Base-by-base conservation (phyloP, 2,329 filamentous ascomycete genomes). In the Diaporthe sp. region DNA sequence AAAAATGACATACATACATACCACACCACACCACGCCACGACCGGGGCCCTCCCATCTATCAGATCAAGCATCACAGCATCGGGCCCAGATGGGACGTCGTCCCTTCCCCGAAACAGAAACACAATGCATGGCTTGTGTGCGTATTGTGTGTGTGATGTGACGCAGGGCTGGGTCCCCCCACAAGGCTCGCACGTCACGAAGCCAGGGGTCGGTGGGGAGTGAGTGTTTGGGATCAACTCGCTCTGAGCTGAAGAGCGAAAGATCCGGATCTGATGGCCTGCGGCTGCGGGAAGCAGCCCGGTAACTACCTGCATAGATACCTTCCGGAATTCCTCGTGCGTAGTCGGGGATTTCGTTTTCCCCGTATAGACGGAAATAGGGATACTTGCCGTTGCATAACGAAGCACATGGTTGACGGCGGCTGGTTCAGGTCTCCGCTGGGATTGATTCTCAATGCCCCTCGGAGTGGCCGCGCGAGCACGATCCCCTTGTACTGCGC, bases 161-260 rank as follows among this genome's bases (percentile, higher is more conserved):
- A 13, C 60, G 25, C 60, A 66, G 60, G 60, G 25, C 60, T 66
- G 60, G 38, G 60, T n/a, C n/a, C 25, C 42, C 54, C 60, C 60
- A 66, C 60, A 66, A 47, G 40, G 60, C 40, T 47, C 60, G 60
- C 60, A 40, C 28, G 60, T 35, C 60, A 30, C 60, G 25, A 19
- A 33, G 38, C 60, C 10, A n/a, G 25, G 40, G 38, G 13, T 30
- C 38, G 58, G 12, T 30, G 35, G 33, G 57, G 28, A n/a, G n/a
- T n/a, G 33, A 12, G 30, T 57, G 54, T 57, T 57, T 60, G 58
- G n/a, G 38, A 64, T 45, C 38, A 30, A 47, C 40, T 64, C 30
- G 60, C 42, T 47, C 40, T 47, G 25, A 30, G 28, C 40, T n/a
- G 42, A 47, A n/a, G n/a, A n/a, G n/a, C 19, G 12, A 40, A 5